Conservation (phyloP, 176 grass and related monocot genomes). For the Juncus inflexus region DNA sequence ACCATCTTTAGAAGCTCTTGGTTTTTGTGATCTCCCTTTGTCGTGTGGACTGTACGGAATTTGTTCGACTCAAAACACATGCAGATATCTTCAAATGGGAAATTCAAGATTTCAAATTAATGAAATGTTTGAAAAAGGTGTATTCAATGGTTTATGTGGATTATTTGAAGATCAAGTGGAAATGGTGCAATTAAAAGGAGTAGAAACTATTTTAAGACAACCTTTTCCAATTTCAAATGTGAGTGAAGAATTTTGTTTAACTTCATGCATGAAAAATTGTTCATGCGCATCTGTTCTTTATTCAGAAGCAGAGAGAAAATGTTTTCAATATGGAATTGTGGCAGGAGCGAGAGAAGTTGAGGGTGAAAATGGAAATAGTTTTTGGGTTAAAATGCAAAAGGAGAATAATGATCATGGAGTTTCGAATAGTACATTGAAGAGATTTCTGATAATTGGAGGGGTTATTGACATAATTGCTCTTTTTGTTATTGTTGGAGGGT, state of each 20-base stretch:
- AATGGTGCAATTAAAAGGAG: conserved; percentile 28
- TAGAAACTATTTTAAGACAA: conserved; percentile 25
- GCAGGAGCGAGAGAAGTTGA: conserved; percentile 29
- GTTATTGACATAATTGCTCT: conserved; percentile 26
- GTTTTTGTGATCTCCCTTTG: conserved; percentile 39
- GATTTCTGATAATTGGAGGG: conserved; percentile 27
- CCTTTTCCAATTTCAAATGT: conserved; percentile 8
- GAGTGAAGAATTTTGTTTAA: conserved; percentile 24
- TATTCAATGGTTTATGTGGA: conserved; percentile 29
- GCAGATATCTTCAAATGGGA: conserved; percentile 24
- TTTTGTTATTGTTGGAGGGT: conserved; percentile 21
- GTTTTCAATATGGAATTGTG: conserved; percentile 26
- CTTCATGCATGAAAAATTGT: conserved; percentile 27
- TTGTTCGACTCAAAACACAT: conserved; percentile 27
- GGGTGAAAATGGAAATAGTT: conserved; percentile 13
- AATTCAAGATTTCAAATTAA: background rate
- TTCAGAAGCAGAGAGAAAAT: conserved; percentile 5
- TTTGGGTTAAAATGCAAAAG: conserved; percentile 35
- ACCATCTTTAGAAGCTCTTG: conserved; percentile 26
- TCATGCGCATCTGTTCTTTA: conserved; percentile 30
- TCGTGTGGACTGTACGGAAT: conserved; percentile 38
- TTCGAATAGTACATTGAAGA: conserved; percentile 9
- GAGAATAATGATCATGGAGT: background rate
- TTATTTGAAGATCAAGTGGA: conserved; percentile 9
- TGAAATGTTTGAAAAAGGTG: conserved; percentile 11